phyloP scores from a whole-genome alignment of 129 eudicot genomes.

The Scalesia atractyloides region DNA sequence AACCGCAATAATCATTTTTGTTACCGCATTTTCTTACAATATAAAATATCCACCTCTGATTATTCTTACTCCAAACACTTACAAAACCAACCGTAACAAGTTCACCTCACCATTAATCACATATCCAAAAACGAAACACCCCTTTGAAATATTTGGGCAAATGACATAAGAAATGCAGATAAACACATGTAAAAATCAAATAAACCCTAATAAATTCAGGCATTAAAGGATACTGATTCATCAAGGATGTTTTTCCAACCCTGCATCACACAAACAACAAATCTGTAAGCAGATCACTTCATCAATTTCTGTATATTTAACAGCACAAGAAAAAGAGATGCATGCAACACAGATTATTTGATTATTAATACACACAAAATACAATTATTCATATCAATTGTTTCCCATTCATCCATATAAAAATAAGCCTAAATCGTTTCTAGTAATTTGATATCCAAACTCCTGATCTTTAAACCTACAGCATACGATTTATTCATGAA shows the following conservation, averaged over 20 bases:
- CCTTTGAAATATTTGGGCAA: background rate
- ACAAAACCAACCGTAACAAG: background rate
- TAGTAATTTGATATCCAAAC: background rate
- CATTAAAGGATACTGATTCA: slow-evolving; percentile 88
- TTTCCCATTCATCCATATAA: background rate
- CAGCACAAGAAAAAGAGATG: too few relatives aligned
- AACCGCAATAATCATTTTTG: slow-evolving; percentile 2
- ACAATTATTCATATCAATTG: slow-evolving; percentile 14
- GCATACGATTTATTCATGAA: slow-evolving; percentile 10
- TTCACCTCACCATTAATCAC: background rate
- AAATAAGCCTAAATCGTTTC: slow-evolving; percentile 21
- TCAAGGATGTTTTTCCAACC: slow-evolving; percentile 98
- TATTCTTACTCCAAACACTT: background rate
- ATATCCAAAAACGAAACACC: background rate
- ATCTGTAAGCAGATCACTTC: background rate
- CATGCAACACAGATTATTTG: too few relatives aligned
- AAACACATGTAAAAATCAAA: background rate
- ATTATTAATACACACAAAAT: background rate
- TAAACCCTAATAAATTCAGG: slow-evolving; percentile 1
- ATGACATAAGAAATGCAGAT: background rate
- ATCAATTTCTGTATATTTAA: too few relatives aligned
- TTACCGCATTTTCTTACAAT: background rate
- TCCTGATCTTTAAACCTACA: slow-evolving; percentile 8
- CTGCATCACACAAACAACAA: slow-evolving; percentile 50
- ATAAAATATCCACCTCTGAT: background rate